Evolutionary conservation across 305 asterid genomes (phyloP), one percentile per base, ranked within the genome.

Genomic region (Rubia tinctorum): DNA sequence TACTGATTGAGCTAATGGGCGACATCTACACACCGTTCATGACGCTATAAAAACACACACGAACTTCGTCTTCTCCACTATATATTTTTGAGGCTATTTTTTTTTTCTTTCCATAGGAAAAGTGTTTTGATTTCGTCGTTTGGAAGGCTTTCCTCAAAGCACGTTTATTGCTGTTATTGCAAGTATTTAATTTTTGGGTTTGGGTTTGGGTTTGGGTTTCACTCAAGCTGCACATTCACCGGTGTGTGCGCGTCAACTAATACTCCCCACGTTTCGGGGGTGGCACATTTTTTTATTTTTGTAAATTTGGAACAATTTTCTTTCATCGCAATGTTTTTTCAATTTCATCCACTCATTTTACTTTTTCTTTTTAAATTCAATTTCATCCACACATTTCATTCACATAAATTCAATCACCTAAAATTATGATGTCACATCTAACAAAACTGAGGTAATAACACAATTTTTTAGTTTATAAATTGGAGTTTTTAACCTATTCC

Each of bases 41-140:
- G 68, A 15, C 68, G 23, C 47, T 14, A 63, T 6, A 15, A 34
- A 37, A 61, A 62, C 8, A 43, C 12, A 65, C 14, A 40, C 12
- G 56, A 27, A 66, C 71, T 20, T 66, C 27, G 71, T 42, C 25
- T 66, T 43, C 71, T 66, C 56, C 71, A 66, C 42, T n/a, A 13
- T 11, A 7, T 66, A 7, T 7, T 42, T 42, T 66, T 18, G 42
- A 42, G 71, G 49, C 18, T 40, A 18, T 66, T n/a, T 58, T n/a
- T 58, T 20, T 58, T 58, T 23, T 23, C n/a, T 44, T 18, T 53
- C 59, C 59, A 17, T 17, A 53, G 18, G 22, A 40, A 65, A 65
- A n/a, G 15, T 8, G 47, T 64, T 53, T 64, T 39, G 69, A 65
- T 65, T 65, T 39, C 69, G 69, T 39, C 51, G 51, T 65, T 65